Evolutionary conservation across 345 rosid species (phyloP).

Genomic region (Lenwebbia sp.): DNA sequence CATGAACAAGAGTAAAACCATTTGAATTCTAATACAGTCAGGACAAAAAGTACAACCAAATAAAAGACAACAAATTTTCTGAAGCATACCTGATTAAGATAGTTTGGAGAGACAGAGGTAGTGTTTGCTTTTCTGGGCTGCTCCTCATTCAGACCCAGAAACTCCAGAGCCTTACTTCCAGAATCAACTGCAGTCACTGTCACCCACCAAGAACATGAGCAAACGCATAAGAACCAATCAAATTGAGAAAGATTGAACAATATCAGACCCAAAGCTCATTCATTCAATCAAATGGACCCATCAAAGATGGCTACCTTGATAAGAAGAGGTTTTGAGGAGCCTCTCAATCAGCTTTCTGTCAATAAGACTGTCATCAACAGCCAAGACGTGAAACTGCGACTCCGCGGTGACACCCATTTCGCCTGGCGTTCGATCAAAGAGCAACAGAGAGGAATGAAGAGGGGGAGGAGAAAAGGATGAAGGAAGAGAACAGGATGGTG

Average conservation of each 20-base stretch:
- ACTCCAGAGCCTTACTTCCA: conserved; percentile 78
- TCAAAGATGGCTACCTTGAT: conserved; percentile 41
- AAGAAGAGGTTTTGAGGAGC: conserved; percentile 80
- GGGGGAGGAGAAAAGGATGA: background rate
- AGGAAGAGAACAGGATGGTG: background rate
- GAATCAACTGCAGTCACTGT: conserved; percentile 91
- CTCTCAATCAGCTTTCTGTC: conserved; percentile 82
- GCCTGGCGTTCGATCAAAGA: background rate
- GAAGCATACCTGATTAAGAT: background rate
- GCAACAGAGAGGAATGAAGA: background rate
- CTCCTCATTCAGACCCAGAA: conserved; percentile 46
- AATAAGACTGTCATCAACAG: conserved; percentile 79
- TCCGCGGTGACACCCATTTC: conserved; percentile 24
- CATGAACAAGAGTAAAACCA: background rate
- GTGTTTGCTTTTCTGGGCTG: conserved; percentile 14
- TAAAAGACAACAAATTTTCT: background rate
- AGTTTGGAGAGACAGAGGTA: conserved; percentile 21
- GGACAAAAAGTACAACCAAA: background rate
- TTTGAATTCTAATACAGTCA: background rate
- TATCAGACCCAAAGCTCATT: background rate
- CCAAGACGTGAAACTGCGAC: conserved; percentile 78
- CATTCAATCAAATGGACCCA: background rate
- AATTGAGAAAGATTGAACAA: background rate
- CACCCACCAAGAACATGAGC: background rate
- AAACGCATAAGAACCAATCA: background rate